Evolutionary conservation across 306 rosid genomes (phyloP).

Genomic region (Glycine tomentella): DNA sequence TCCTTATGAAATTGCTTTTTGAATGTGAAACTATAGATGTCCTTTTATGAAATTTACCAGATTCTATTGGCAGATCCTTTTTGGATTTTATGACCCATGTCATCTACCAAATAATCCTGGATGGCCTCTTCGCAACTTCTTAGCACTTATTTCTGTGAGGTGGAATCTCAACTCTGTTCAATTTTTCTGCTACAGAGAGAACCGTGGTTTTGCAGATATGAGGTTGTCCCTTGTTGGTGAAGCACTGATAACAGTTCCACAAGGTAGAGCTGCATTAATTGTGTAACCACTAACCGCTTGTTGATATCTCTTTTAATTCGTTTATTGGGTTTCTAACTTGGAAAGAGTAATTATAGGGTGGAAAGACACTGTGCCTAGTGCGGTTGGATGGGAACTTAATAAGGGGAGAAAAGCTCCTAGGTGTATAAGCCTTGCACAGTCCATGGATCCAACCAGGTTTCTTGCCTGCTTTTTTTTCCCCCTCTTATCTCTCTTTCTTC

Average conservation of each 20-base stretch:
- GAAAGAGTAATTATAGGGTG: slow-evolving; percentile 56
- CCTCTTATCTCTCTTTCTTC: background rate
- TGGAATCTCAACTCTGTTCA: slow-evolving; percentile 80
- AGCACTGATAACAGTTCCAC: slow-evolving; percentile 67
- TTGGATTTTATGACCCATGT: slow-evolving; percentile 95
- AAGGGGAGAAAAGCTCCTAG: slow-evolving; percentile 73
- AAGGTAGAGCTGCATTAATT: slow-evolving; percentile 65
- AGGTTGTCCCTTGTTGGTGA: slow-evolving; percentile 82
- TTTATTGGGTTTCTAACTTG: slow-evolving; percentile 42
- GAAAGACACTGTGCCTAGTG: slow-evolving; percentile 66
- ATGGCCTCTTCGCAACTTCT: slow-evolving; percentile 96
- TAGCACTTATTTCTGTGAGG: slow-evolving; percentile 75
- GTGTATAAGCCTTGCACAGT: slow-evolving; percentile 86
- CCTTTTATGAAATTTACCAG: slow-evolving; percentile 43
- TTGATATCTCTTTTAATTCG: slow-evolving; percentile 38
- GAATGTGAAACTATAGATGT: slow-evolving; percentile 29
- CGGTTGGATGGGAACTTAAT: slow-evolving; percentile 93
- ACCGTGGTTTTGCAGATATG: slow-evolving; percentile 91
- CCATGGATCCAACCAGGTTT: slow-evolving; percentile 96
- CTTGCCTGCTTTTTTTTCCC: slow-evolving; percentile 10
- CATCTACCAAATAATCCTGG: slow-evolving; percentile 92
- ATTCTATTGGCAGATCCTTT: slow-evolving; percentile 71
- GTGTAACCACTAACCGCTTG: slow-evolving; percentile 34
- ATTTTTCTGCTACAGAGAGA: slow-evolving; percentile 93
- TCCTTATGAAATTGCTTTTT: slow-evolving; percentile 34